Conservation (phyloP, 495 filamentous ascomycete species). For the Xylaria bambusicola region DNA sequence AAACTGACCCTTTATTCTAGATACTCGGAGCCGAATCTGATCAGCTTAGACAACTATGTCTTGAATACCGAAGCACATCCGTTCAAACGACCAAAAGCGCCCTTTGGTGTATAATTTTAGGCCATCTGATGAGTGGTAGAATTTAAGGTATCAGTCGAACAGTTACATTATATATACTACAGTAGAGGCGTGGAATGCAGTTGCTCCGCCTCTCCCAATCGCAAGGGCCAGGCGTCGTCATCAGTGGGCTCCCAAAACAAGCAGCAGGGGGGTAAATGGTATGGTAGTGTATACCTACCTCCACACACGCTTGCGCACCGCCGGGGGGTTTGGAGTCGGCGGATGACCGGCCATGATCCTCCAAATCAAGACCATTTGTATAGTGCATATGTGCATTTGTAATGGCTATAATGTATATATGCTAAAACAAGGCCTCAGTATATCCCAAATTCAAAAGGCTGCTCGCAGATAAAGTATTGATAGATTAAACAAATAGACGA, state of each 20-base stretch:
- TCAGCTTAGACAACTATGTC: slow-evolving; percentile 84
- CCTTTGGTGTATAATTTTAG: slow-evolving; percentile 11
- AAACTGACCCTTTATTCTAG: slow-evolving; percentile 31
- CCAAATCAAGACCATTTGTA: slow-evolving; percentile 8
- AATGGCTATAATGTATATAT: slow-evolving; percentile 5
- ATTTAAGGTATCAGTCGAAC: not conserved
- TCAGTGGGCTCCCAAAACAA: not conserved
- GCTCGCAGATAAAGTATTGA: no score
- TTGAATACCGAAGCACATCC: slow-evolving; percentile 67
- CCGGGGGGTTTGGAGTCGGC: not conserved
- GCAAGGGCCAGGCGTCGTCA: slow-evolving; percentile 8
- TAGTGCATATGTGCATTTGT: not conserved
- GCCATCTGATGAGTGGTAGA: not conserved
- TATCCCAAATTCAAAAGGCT: not conserved
- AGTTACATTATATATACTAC: not conserved
- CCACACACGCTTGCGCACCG: not conserved
- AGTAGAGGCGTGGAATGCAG: not conserved
- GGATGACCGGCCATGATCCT: not conserved
- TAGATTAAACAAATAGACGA: no score
- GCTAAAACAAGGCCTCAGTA: not conserved
- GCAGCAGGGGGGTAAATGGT: not conserved
- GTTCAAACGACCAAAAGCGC: slow-evolving; percentile 51
- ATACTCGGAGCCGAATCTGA: slow-evolving; percentile 54
- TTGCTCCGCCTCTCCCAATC: slow-evolving; percentile 3
- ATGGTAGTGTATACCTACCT: no score